phyloP scores from a whole-genome alignment of 352 stramenopile genomes.

The Pythium monospermum region DNA sequence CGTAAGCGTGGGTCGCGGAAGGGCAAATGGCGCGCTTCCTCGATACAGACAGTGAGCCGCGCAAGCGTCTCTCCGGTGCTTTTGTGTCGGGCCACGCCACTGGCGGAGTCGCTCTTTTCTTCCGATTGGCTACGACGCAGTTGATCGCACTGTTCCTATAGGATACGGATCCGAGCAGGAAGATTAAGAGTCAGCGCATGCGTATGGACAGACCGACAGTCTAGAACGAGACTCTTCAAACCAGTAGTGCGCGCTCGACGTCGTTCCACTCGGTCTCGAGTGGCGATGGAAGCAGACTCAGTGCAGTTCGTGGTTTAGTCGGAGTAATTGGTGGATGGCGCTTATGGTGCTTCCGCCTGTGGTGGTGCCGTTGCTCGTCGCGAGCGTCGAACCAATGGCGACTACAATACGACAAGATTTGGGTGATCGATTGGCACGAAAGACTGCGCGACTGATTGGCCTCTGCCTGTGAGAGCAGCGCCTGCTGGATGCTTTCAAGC shows the following conservation, averaged over 20 bases:
- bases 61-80: conserved; percentile 18
- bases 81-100: conserved; percentile 6
- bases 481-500: conserved; percentile 25
- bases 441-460: conserved; percentile 26
- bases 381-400: conserved; percentile 71
- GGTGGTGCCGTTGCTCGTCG: no score
- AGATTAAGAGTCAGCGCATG: background rate
- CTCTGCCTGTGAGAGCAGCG: conserved; percentile 26
- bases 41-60: conserved; percentile 31
- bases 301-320: conserved; percentile 7
- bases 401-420: conserved; percentile 46
- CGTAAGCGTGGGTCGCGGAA: conserved; percentile 36
- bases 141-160: conserved; percentile 11
- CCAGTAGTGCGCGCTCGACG: conserved; percentile 28
- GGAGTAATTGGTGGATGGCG: no score
- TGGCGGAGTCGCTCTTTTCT: conserved; percentile 6
- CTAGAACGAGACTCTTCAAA: conserved; percentile 12
- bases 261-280: conserved; percentile 28
- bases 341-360: no score
- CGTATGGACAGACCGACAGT: background rate
- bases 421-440: conserved; percentile 22
- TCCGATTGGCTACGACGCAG: conserved; percentile 11
- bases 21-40: conserved; percentile 45
- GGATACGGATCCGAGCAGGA: background rate
- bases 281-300: conserved; percentile 17